Conservation (phyloP, 495 filamentous ascomycete species). For the Tuber calosporum region DNA sequence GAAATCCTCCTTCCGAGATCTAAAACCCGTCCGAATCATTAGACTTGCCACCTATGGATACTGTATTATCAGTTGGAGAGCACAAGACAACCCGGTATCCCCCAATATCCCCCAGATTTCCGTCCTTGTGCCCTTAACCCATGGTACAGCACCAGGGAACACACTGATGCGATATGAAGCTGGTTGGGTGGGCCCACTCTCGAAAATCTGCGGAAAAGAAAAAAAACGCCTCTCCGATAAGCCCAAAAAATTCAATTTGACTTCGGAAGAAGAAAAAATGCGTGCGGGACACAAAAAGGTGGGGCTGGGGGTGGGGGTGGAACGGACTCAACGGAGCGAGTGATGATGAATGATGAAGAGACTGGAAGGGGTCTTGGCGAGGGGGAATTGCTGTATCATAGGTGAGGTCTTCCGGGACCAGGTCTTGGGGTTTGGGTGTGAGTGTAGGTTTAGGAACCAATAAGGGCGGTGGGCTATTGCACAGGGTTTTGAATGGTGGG, state of each 20-base stretch:
- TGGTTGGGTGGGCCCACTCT: not conserved
- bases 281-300: not conserved
- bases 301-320: not conserved
- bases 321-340: not conserved
- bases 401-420: not conserved
- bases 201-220: not conserved
- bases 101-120: not conserved
- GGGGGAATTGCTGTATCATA: not conserved
- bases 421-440: not conserved
- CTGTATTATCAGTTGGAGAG: not conserved
- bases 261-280: no score
- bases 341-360: not conserved
- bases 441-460: not conserved
- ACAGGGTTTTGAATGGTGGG: not conserved
- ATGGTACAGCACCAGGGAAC: not conserved
- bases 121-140: not conserved
- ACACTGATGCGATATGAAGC: not conserved
- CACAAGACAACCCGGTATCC: not conserved
- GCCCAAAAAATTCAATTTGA: not conserved
- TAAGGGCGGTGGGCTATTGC: not conserved
- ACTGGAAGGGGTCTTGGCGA: not conserved
- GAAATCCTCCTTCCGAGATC: not conserved
- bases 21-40: not conserved
- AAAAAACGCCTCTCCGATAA: not conserved
- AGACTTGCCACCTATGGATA: not conserved